Base-by-base conservation (phyloP, 768 basidiomycete genomes). In the Podaxis sp. region DNA sequence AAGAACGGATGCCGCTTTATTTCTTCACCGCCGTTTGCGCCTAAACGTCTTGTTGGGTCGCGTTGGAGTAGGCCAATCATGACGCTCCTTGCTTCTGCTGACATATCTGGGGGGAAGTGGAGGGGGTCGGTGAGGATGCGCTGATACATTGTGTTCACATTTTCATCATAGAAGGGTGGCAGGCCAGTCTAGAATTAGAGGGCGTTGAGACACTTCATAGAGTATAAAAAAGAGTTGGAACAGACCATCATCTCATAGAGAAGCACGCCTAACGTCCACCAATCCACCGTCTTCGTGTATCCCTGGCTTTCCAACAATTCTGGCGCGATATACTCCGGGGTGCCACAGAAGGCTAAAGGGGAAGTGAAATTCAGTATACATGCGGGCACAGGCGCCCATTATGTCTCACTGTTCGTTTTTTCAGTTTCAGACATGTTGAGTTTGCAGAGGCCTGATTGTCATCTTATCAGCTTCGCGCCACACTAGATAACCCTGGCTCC, bases 131-230 rank as follows among this genome's bases (percentile, higher is more conserved):
- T 84, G 26, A 99, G 84, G 72, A 99, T 99, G 63, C 96, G 89
- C 74, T 95, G 92, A 73, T 96, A 96, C 95, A 96, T 97, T 48
- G 92, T 90, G 78, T 96, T 96, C 48, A 96, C 96, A 74, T 99
- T 97, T 74, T 99, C 96, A 70, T 98, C 96, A 74, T 98, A 99
- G 84, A 97, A 99, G 2, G 96, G 96, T 11, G 96, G 97, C 15
- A 99, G 85, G 39, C 96, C 96, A 4, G 96, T 93, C 87, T 97
- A 71, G 61, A 52, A 56, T 13, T n/a, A 49, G 63, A 36, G 64
- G 28, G 36, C 39, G 19, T 62, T 30, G 28, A 51, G 49, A 39
- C 28, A 30, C 22, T 33, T 33, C 65, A 62, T 56, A 75, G 7
- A 13, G 39, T 38, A 13, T 33, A 9, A 59, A 11, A 6, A 44